Base-by-base conservation (phyloP, 2,329 filamentous ascomycete genomes). In the Moelleriella libera region DNA sequence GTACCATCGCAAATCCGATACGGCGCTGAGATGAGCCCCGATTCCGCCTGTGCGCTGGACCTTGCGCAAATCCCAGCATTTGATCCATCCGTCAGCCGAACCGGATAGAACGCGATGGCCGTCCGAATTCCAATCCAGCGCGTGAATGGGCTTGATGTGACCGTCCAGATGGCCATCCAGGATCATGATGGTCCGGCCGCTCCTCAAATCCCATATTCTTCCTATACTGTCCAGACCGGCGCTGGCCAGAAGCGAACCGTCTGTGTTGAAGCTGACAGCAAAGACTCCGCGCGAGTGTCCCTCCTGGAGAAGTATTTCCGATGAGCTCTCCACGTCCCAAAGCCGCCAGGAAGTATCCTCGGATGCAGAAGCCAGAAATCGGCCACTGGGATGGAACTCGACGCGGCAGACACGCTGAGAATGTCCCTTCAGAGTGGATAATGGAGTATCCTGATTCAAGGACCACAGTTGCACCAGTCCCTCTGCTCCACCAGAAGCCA, bases 331-430 rank as follows among this genome's bases (percentile, higher is more conserved):
- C 1, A 97, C 80, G 61, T 97, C 90, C 90, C 92, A 98, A 34
- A 98, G 71, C 43, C 90, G 80, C 92, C 92, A 98, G 0, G 92
- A 95, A 2, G 88, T 95, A 61, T 98, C 92, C 58, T 92, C 92
- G 0, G 88, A 95, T 6, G 92, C 92, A 1, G 89, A 95, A 5
- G 90, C 92, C 5, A 97, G 71, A 58, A 90, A 97, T 51, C 76
- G 76, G 4, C 90, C 90, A 0, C 87, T 94, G 0, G 92, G 92
- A 55, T 98, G 92, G 59, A 97, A 95, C 50, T 95, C 92, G 10
- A 94, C 83, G 48, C 90, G 80, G 57, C 88, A 95, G 7, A 98
- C 88, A 51, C 92, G 82, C 47, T 85, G 85, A 5, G 78, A 82
- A 60, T 98, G 92, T 1, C 90, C 92, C 29, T 82, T 75, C 0